Evolutionary conservation across 139 green algal genomes (phyloP).

Genomic region (Tetratostichococcus sp.): DNA sequence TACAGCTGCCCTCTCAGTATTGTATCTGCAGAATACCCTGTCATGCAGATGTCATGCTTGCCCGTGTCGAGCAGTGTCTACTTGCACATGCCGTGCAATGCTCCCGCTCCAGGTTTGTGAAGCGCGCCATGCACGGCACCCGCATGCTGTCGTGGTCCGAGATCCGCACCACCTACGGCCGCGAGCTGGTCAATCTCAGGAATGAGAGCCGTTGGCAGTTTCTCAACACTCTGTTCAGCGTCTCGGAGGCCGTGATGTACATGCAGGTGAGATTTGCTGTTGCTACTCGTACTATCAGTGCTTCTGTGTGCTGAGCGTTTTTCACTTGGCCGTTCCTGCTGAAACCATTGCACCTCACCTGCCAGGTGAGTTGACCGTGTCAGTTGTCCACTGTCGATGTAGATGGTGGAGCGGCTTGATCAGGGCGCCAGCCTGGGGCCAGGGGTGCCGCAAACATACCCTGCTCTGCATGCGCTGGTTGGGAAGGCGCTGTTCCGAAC

Average conservation of each 20-base stretch:
- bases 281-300: too few relatives aligned
- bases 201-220: constrained; percentile 85
- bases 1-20: background rate
- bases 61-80: too few relatives aligned
- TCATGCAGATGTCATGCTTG: too few relatives aligned
- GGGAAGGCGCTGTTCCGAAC: constrained; percentile 82
- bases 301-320: too few relatives aligned
- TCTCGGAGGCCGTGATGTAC: constrained; percentile 89
- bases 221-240: constrained; percentile 94
- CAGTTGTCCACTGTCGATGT: constrained; percentile 5
- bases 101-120: constrained; percentile 64
- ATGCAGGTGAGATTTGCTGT: constrained; percentile 57
- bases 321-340: too few relatives aligned
- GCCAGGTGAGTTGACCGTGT: too few relatives aligned
- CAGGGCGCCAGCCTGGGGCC: constrained; percentile 51
- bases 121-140: constrained; percentile 92
- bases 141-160: constrained; percentile 77
- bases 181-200: constrained; percentile 84
- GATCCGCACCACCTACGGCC: constrained; percentile 73
- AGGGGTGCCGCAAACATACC: constrained; percentile 49
- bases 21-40: too few relatives aligned
- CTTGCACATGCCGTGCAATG: too few relatives aligned
- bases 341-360: too few relatives aligned
- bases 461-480: constrained; percentile 68
- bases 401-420: constrained; percentile 91